These are phyloP conservation scores for thale cress (Arabidopsis thaliana) DNA, from an alignment of 345 rosid genomes.

Conservation along the genomic window TAIR10.1 NC_003070.9:28715001-28715500, in stretches of 20 bases:
- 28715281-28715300: conserved; percentile 10
- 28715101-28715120: neutral
- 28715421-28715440: conserved; percentile 61
- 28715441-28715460: conserved; percentile 61
- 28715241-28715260: neutral
- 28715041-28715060: no score
- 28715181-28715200: conserved; percentile 16
- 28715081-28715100: neutral
- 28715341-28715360: neutral
- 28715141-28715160: neutral
- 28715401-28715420: conserved; percentile 62
- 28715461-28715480: conserved; percentile 57
- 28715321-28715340: neutral
- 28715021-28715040: no score
- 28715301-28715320: neutral
- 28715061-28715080: neutral
- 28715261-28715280: neutral
- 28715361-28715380: conserved; percentile 5
- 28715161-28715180: neutral
- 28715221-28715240: neutral
- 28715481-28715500: conserved; percentile 57
- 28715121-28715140: conserved; percentile 1
- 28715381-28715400: conserved; percentile 54
- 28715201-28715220: neutral
- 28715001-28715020: neutral